Evolutionary conservation across 176 grass and related monocot genomes (phyloP), one percentile per base, ranked within the genome.

Genomic region (Phragmites australis): DNA sequence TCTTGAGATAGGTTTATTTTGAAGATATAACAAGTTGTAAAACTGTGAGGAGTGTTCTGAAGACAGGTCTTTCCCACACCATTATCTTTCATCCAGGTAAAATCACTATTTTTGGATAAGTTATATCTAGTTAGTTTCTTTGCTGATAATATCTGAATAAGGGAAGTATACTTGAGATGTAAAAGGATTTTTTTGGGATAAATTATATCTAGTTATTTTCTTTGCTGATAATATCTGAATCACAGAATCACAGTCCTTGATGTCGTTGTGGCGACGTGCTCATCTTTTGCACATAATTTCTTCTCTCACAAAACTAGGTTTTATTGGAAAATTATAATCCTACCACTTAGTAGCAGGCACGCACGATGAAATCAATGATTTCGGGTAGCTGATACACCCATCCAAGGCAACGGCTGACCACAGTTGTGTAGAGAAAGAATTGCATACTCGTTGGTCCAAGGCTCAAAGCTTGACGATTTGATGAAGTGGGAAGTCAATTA

Each of bases 331-430:
- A 27, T 19, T 6, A 57, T 48, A 41, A 43, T 30, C 34, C 22
- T 82, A 65, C 46, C 1, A 3, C 76, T 65, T 89, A 81, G 82
- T 72, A 49, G 78, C 47, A 85, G 29, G 71, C 87, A 81, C 77
- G 77, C 63, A 69, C 11, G 10, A 18, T 22, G 70, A 61, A 61
- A 21, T 39, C 21, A 6, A 41, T 25, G 65, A n/a, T 62, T 18
- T 18, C 27, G 75, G 8, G 32, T 55, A 16, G 30, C 44, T 52
- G n/a, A 84, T 10, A 29, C 50, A 18, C 27, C 13, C 13, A 45
- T 63, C 43, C 43, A 51, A 40, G 6, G 66, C 30, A 79, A 48
- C 46, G 71, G 77, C 47, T 57, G 62, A 65, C 34, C 53, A 80
- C 44, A 80, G 19, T 80, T 74, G 32, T 31, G 40, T 13, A 77